Conservation (phyloP, 495 filamentous ascomycete genomes). For the Cercophora samala region DNA sequence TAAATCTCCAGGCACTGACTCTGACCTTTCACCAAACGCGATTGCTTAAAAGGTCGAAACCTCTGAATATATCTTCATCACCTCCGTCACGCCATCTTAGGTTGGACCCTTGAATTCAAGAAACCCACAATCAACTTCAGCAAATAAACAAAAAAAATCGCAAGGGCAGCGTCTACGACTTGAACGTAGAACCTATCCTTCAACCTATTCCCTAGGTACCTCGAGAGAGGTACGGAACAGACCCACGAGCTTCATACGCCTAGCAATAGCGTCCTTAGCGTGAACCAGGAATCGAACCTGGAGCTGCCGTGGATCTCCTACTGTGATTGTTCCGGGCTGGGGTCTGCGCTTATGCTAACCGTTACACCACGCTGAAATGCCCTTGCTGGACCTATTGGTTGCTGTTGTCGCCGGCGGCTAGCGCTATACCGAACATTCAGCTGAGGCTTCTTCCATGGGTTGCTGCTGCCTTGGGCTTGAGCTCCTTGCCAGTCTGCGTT, state of each 20-base stretch:
- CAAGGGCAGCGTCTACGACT: not conserved
- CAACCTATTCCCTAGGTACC: too few relatives aligned
- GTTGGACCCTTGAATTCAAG: not conserved
- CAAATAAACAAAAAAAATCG: not conserved
- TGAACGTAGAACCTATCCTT: not conserved
- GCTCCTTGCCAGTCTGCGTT: not conserved
- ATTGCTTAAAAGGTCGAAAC: too few relatives aligned
- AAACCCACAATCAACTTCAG: too few relatives aligned
- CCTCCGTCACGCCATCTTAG: too few relatives aligned
- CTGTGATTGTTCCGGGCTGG: too few relatives aligned
- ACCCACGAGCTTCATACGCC: not conserved
- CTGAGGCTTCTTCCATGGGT: too few relatives aligned
- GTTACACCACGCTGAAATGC: not conserved
- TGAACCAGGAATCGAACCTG: too few relatives aligned
- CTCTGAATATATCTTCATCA: too few relatives aligned
- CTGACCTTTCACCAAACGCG: too few relatives aligned
- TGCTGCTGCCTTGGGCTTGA: not conserved
- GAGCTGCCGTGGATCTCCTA: too few relatives aligned
- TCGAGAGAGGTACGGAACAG: not conserved
- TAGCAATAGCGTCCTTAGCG: not conserved
- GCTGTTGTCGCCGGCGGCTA: not conserved
- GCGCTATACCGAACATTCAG: not conserved
- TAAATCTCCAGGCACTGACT: too few relatives aligned
- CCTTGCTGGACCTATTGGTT: not conserved
- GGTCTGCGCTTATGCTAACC: not conserved